Percentiles rank a stretch among this genome's conserved stretches.
phyloP scores from a whole-genome alignment of 2,329 filamentous ascomycete species.

The Penicillium thymicola region DNA sequence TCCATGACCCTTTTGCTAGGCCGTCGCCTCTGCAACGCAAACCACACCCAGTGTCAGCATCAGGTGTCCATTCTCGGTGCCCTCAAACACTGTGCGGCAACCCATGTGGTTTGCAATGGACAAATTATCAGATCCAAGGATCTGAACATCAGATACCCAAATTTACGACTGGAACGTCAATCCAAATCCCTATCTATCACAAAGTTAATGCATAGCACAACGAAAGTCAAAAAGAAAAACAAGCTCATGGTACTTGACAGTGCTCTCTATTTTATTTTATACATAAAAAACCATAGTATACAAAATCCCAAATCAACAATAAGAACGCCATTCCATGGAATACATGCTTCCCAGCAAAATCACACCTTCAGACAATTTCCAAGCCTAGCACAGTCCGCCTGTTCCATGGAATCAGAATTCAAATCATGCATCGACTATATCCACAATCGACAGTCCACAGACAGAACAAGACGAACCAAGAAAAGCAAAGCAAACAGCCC shows the following conservation, averaged over 20 bases:
- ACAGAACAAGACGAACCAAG: background rate
- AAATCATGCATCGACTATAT: background rate
- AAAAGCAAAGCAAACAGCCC: background rate
- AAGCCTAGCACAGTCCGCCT: background rate
- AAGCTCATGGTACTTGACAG: background rate
- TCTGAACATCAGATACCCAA: background rate
- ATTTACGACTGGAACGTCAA: background rate
- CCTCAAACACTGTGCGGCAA: conserved; percentile 1
- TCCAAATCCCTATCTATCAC: background rate
- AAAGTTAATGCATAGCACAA: background rate
- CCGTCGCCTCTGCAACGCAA: background rate
- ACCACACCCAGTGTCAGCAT: background rate
- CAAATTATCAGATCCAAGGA: background rate
- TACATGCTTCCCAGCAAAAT: conserved; percentile 3
- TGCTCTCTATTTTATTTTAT: conserved; percentile 6
- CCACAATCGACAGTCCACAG: background rate
- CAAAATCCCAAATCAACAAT: conserved; percentile 1
- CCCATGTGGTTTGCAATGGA: background rate
- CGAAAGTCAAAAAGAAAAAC: background rate
- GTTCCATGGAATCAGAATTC: background rate
- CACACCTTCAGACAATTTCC: background rate
- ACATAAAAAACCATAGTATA: conserved; percentile 8
- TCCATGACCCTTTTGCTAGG: background rate
- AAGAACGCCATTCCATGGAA: conserved; percentile 8
- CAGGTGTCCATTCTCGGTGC: conserved; percentile 1